These are phyloP conservation scores for Sindora glabra DNA, from an alignment of 306 rosid species.

Conservation along the genomic window DNA sequence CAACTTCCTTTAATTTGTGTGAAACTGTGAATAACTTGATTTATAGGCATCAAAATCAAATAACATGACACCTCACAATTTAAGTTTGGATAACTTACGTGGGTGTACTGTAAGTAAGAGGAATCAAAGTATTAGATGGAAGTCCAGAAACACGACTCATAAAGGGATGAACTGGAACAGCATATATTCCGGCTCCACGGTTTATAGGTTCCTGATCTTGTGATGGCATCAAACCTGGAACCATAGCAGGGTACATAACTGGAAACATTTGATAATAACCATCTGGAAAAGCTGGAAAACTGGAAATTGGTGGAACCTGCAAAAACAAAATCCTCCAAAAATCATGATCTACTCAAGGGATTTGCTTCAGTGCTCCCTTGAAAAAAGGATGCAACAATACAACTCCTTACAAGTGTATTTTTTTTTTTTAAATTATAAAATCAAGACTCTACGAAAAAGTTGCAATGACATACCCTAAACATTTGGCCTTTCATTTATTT, in stretches of 20 bases:
- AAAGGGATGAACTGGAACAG: conserved; percentile 62
- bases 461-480: too few relatives aligned
- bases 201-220: conserved; percentile 57
- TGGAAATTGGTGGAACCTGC: conserved; percentile 45
- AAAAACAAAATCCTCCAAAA: conserved; percentile 4
- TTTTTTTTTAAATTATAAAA: too few relatives aligned
- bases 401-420: too few relatives aligned
- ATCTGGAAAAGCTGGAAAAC: conserved; percentile 30
- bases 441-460: too few relatives aligned
- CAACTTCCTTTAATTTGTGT: background rate
- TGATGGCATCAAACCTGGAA: conserved; percentile 38
- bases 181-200: conserved; percentile 89
- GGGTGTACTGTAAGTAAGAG: conserved; percentile 75
- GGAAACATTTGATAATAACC: conserved; percentile 66
- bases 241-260: conserved; percentile 50
- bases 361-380: too few relatives aligned
- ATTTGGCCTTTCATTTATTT: too few relatives aligned
- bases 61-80: background rate
- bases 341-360: background rate
- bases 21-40: too few relatives aligned
- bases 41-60: conserved; percentile 1
- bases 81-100: conserved; percentile 46
- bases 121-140: conserved; percentile 57
- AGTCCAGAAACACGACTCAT: conserved; percentile 65
- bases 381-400: too few relatives aligned